Conservation (phyloP, 345 rosid genomes). For the Eucalyptus victrix region DNA sequence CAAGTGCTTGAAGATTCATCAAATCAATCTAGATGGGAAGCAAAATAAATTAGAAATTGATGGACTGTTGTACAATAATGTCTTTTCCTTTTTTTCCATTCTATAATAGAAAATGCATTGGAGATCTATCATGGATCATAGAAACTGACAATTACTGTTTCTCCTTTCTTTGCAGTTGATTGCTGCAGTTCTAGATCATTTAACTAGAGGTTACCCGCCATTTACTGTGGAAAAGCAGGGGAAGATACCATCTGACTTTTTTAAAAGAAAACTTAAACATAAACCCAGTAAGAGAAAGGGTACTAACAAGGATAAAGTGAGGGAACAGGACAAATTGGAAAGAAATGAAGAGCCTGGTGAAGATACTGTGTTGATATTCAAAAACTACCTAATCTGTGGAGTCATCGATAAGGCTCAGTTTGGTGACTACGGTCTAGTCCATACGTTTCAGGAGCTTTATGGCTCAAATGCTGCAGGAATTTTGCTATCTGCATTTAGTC, state of each 20-base stretch:
- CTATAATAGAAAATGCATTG: background rate
- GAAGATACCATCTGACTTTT: conserved; percentile 69
- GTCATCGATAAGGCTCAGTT: conserved; percentile 99
- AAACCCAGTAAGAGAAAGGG: background rate
- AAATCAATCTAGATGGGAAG: background rate
- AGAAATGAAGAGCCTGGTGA: conserved; percentile 34
- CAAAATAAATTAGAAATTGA: background rate
- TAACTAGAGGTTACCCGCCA: conserved; percentile 67
- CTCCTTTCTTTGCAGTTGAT: conserved; percentile 35
- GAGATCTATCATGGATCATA: background rate
- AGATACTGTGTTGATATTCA: conserved; percentile 56
- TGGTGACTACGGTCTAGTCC: conserved; percentile 91
- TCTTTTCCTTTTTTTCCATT: background rate
- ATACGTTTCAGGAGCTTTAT: conserved; percentile 89
- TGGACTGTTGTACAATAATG: background rate
- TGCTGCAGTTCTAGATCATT: conserved; percentile 51
- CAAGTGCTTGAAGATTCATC: background rate
- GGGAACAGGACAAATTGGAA: background rate
- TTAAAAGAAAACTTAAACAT: conserved; percentile 25
- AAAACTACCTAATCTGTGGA: conserved; percentile 66
- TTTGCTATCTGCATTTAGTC: conserved; percentile 81
- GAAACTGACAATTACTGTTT: background rate
- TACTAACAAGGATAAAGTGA: background rate
- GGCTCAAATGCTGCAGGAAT: conserved; percentile 84
- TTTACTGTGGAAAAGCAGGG: conserved; percentile 72